These are phyloP conservation scores for Starmerella gropengiesseri DNA, from an alignment of 805 yeast genomes.

Conservation along the genomic window DNA sequence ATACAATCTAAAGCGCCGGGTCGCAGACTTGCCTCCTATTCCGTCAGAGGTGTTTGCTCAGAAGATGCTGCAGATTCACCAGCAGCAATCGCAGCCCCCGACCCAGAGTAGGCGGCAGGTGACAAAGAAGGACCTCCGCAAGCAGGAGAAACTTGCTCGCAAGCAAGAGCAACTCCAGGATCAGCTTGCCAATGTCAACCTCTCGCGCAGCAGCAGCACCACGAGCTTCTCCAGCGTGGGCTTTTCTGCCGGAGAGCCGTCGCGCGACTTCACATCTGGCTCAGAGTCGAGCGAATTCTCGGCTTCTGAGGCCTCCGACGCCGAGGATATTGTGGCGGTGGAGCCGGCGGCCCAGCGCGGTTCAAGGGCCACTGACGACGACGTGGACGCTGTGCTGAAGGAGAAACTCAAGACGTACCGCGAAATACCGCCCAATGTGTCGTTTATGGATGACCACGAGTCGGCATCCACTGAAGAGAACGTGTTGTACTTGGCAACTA, in stretches of 20 bases:
- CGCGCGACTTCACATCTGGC: conserved; percentile 9
- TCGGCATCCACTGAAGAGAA: conserved; percentile 47
- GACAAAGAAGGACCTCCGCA: conserved; percentile 31
- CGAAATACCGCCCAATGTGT: conserved; percentile 30
- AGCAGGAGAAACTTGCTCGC: conserved; percentile 25
- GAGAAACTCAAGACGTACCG: conserved; percentile 23
- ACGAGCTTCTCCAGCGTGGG: conserved; percentile 10
- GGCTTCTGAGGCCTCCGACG: conserved; percentile 10
- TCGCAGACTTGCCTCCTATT: conserved; percentile 69
- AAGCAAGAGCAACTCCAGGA: conserved; percentile 12
- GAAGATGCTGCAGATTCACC: conserved; percentile 37
- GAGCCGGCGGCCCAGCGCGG: conserved; percentile 1
- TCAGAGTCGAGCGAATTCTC: conserved; percentile 5
- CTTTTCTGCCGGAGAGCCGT: conserved; percentile 20
- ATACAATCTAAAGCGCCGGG: conserved; percentile 86
- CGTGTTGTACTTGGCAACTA: conserved; percentile 63
- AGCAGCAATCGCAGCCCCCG: conserved; percentile 26
- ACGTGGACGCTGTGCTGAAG: conserved; percentile 25
- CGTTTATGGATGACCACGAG: conserved; percentile 37
- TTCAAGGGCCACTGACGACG: conserved; percentile 12
- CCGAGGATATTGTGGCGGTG: conserved; percentile 14
- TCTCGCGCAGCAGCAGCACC: conserved; percentile 5
- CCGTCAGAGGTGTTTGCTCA: conserved; percentile 59
- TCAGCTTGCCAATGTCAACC: conserved; percentile 4
- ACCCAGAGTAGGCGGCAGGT: conserved; percentile 25